These are phyloP conservation scores for Sarocladiaceae sp. DNA, from an alignment of 2,329 filamentous ascomycete genomes.

Conservation along the genomic window DNA sequence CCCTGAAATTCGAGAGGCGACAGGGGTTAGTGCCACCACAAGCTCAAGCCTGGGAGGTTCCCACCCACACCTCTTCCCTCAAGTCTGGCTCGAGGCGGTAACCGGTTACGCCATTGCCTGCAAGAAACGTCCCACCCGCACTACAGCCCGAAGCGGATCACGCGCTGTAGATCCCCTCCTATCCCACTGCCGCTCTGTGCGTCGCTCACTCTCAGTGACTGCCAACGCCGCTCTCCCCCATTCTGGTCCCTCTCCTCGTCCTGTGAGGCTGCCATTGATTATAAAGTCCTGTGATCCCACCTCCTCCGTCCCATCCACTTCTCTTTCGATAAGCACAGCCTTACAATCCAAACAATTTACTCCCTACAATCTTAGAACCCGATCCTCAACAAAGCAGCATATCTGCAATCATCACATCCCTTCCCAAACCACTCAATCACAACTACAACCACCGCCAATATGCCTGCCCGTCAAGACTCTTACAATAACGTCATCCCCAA, in stretches of 20 bases:
- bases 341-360: background rate
- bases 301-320: background rate
- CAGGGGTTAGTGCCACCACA: background rate
- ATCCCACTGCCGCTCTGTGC: background rate
- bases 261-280: background rate
- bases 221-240: background rate
- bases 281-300: slow-evolving; percentile 7
- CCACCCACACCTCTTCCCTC: slow-evolving; percentile 1
- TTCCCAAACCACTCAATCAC: slow-evolving; percentile 1
- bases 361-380: background rate
- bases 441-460: slow-evolving; percentile 17
- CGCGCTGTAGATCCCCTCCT: slow-evolving; percentile 4
- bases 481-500: slow-evolving; percentile 27
- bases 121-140: slow-evolving; percentile 3
- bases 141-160: slow-evolving; percentile 7
- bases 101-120: slow-evolving; percentile 3
- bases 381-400: background rate
- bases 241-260: background rate
- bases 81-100: background rate
- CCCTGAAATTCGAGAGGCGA: background rate
- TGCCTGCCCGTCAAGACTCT: slow-evolving; percentile 33
- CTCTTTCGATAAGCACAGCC: background rate
- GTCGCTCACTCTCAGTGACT: background rate
- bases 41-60: background rate
- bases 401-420: slow-evolving; percentile 2